Evolutionary conservation across 805 yeast genomes (phyloP).

Genomic region (Priceomyces castillae): DNA sequence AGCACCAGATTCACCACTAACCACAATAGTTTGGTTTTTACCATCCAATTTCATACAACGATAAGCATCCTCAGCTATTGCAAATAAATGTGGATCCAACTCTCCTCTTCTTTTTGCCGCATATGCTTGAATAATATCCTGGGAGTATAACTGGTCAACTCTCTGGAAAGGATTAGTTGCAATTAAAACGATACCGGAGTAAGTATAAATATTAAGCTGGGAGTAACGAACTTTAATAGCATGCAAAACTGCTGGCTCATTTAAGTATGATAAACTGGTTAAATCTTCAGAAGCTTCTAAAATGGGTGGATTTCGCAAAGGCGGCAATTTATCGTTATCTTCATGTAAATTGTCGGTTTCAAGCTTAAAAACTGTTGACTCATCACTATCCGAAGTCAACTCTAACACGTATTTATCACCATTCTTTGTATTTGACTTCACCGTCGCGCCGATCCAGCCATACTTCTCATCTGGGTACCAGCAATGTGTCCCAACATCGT

Average conservation of each 20-base stretch:
- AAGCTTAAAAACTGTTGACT: constrained; percentile 39
- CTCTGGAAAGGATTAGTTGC: constrained; percentile 95
- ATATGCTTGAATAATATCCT: constrained; percentile 91
- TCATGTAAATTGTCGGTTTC: constrained; percentile 50
- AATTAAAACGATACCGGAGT: constrained; percentile 93
- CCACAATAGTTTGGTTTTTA: constrained; percentile 91
- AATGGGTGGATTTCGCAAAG: constrained; percentile 86
- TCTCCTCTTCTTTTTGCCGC: constrained; percentile 93
- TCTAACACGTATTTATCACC: constrained; percentile 48
- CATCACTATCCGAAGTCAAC: constrained; percentile 53
- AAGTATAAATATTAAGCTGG: constrained; percentile 89
- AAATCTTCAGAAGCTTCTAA: constrained; percentile 93
- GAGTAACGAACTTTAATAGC: constrained; percentile 88
- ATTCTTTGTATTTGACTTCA: constrained; percentile 41
- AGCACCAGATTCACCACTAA: constrained; percentile 97
- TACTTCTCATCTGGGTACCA: constrained; percentile 74
- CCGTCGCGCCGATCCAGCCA: constrained; percentile 76
- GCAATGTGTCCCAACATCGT: constrained; percentile 46
- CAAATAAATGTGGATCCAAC: constrained; percentile 93
- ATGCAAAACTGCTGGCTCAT: constrained; percentile 94
- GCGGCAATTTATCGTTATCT: constrained; percentile 61
- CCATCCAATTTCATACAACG: constrained; percentile 86
- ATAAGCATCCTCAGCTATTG: constrained; percentile 97
- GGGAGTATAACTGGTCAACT: constrained; percentile 86
- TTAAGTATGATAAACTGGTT: constrained; percentile 85